Evolutionary conservation across 306 rosid species (phyloP), one percentile per base, ranked within the genome.

Genomic region (Psophocarpus tetragonolobus): DNA sequence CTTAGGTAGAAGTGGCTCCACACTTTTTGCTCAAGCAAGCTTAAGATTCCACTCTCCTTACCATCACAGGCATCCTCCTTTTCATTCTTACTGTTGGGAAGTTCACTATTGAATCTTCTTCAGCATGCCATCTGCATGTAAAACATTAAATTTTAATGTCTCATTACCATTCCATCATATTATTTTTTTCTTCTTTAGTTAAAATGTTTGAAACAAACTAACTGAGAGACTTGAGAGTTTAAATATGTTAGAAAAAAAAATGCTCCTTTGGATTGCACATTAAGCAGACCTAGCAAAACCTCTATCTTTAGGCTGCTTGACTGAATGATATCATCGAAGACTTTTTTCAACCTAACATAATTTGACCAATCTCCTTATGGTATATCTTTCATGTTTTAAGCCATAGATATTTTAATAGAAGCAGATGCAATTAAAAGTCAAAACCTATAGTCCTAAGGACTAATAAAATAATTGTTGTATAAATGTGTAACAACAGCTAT

Each of bases 1-100:
- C 71, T 33, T 15, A 23, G 14, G 58, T 57, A 51, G 48, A 53
- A 51, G 33, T 62, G 60, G 68, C 50, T 78, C 58, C 81, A 69
- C 27, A 48, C 48, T 63, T 81, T 81, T 24, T 42, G 14, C 23
- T 66, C 73, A 77, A 77, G 53, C 24, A 17, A 81, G 33, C 71
- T 81, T 58, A 85, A 68, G 75, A 24, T 68, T 78, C 68, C 56
- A 82, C 70, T 57, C 86, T 85, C 66, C 14, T 79, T 36, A 82
- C 70, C 64, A 77, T 35, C 20, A 85, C 76, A 38, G 86, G 88
- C 88, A 85, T 82, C 78, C 82, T 85, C 73, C 70, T 78, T 79
- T 82, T 82, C 88, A 82, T 85, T 85, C 88, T 82, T 23, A 85
- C 86, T 8, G 88, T 85, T 6, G 88, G 86, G 70, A 85, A 85